Evolutionary conservation across 352 stramenopile species (phyloP), one percentile per base, ranked within the genome.

Genomic region (Phytopythium boreale): DNA sequence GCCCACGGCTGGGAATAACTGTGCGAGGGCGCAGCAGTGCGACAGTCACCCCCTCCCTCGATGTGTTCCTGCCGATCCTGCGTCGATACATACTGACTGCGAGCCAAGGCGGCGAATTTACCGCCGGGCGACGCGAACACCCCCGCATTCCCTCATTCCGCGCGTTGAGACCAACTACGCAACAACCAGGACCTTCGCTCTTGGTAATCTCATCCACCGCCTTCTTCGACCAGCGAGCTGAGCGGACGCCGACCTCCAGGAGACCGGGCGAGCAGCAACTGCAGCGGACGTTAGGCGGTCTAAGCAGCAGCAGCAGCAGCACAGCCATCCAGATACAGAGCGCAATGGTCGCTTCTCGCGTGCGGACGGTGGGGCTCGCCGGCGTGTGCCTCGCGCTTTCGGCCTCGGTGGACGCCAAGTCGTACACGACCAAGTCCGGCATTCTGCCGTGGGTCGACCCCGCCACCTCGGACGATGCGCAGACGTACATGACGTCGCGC

Each of bases 361-460:
- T 17, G 37, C 8, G 37, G 37, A 17, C 15, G 9, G 9, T 43
- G 37, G 37, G 37, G 15, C 37, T 43, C 37, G 37, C 37, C 37
- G 37, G 9, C 37, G 37, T 43, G 37, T 43, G 37, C 37, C 37
- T 43, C 37, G 37, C 37, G 37, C 9, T 36, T 36, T 36, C 31
- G 31, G 31, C 31, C 31, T 36, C 37, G 37, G 46, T 46, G 7
- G 29, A 59, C 6, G 59, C 61, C 27, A 66, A 64, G 11, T 43
- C 61, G 12, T 71, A 65, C 61, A 27, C 56, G 50, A 72, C 62
- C 50, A 69, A 75, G 46, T 88, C 77, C 11, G 73, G 77, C 6
- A 61, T 88, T 19, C 56, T 70, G 17, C 63, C 72, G 19, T 92
- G 81, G 81, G 76, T 92, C 34, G 84, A 92, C 61, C 68, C 76